Percentiles rank a stretch among this genome's conserved stretches.
phyloP scores from a whole-genome alignment of 192 early-diverging fungal genomes.

The Haplosporangium gracile region DNA sequence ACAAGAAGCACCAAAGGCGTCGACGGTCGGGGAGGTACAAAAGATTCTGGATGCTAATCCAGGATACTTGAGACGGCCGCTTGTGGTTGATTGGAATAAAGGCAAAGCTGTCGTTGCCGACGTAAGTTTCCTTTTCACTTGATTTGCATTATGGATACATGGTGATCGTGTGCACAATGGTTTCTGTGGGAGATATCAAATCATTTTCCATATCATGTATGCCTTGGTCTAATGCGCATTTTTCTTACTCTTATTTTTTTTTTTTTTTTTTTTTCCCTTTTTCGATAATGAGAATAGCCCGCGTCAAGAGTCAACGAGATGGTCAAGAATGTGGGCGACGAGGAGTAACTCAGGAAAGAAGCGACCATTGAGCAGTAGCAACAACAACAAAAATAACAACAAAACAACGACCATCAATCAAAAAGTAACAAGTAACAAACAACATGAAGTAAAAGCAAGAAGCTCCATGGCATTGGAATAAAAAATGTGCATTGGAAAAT shows the following conservation, averaged over 20 bases:
- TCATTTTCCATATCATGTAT: too few species aligned
- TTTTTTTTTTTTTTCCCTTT: slow-evolving; percentile 8
- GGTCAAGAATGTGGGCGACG: slow-evolving; percentile 40
- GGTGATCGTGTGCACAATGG: neutral
- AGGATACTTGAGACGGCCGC: slow-evolving; percentile 30
- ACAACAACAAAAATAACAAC: neutral
- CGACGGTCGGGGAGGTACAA: slow-evolving; percentile 41
- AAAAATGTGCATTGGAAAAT: neutral
- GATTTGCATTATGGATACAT: neutral
- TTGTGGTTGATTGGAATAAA: slow-evolving; percentile 52
- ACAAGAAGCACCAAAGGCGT: slow-evolving; percentile 35
- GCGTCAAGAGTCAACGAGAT: slow-evolving; percentile 31
- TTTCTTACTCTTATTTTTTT: neutral
- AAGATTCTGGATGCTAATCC: slow-evolving; percentile 50
- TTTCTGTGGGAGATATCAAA: too few species aligned
- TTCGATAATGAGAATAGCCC: slow-evolving; percentile 18
- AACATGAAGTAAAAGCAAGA: neutral
- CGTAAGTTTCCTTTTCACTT: neutral
- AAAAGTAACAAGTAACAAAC: neutral
- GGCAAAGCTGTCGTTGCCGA: slow-evolving; percentile 41
- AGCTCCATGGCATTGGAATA: neutral
- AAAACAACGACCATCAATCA: neutral
- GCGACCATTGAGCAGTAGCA: neutral
- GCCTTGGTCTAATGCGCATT: too few species aligned
- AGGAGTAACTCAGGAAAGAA: slow-evolving; percentile 1